These are phyloP conservation scores for Kappamyces sp. DNA, from an alignment of 192 early-diverging fungal species.

Conservation along the genomic window DNA sequence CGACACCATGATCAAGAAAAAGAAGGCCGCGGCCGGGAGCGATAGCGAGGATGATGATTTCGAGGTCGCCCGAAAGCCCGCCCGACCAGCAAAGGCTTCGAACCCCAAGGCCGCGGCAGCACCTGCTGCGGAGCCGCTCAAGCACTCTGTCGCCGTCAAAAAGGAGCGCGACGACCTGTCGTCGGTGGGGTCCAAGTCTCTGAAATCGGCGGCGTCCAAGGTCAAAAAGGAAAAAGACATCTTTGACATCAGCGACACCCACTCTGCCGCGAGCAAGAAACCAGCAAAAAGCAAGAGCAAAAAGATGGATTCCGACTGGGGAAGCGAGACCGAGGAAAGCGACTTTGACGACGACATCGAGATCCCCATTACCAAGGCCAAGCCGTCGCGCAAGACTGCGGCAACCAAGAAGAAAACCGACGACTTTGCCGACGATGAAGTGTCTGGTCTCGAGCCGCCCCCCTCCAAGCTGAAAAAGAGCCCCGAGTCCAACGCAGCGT, in stretches of 20 bases:
- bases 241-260: no score
- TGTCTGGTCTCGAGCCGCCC: background rate
- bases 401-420: conserved; percentile 46
- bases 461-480: conserved; percentile 40
- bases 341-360: conserved; percentile 34
- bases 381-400: conserved; percentile 32
- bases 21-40: background rate
- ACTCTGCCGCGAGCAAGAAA: conserved; percentile 20
- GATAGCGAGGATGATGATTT: conserved; percentile 14
- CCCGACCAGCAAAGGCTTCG: background rate
- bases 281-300: conserved; percentile 5
- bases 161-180: background rate
- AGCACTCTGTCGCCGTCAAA: background rate
- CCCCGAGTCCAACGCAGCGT: conserved; percentile 26
- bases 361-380: conserved; percentile 22
- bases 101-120: background rate
- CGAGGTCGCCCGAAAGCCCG: conserved; percentile 8
- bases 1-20: conserved; percentile 8
- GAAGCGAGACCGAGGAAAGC: conserved; percentile 12
- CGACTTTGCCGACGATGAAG: conserved; percentile 59
- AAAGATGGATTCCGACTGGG: conserved; percentile 21
- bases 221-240: conserved; percentile 2
- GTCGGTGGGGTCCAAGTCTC: no score
- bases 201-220: conserved; percentile 19
- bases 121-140: background rate